Base-by-base conservation (phyloP, 2,329 filamentous ascomycete genomes). In the Penicillium sp. region DNA sequence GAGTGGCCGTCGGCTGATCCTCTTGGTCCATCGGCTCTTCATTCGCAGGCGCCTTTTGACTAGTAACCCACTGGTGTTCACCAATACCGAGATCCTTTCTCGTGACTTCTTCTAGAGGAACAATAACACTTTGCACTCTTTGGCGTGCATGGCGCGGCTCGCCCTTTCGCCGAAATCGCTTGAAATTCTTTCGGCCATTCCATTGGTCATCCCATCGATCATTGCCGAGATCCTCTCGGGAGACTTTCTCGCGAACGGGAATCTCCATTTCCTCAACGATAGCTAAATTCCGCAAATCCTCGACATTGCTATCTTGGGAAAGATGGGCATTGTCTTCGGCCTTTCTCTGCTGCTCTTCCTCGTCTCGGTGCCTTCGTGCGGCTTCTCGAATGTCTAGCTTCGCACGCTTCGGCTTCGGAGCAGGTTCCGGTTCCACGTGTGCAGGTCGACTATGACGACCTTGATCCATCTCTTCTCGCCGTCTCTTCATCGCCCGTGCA, bases 141-240 rank as follows among this genome's bases (percentile, higher is more conserved):
- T 75, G 74, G n/a, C 77, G 75, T 48, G 68, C 64, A 48, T 63
- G 65, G 8, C 69, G 64, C 0, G 73, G 52, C 60, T 71, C 68
- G 63, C 74, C 65, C 54, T 72, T 70, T 47, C 71, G 65, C 37
- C 75, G 59, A 69, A 99, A 99, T 66, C 86, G 90, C 73, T 99
- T 99, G 78, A 96, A 99, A 70, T 99, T 98, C 74, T 91, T 93
- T 44, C 93, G 84, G 0, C 93, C 95, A 70, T 97, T 96, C 95
- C 95, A 99, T 39, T 82, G 82, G 1, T 91, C 86, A 63, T 97
- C 85, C 93, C 93, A 97, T 41, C 90, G 82, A 5, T 87, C 84
- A 19, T 81, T 75, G 33, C 73, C 73, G n/a, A 77, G 70, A 52
- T 75, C 63, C n/a, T 75, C 67, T 63, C 59, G 64, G 59, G 51